These are phyloP conservation scores for Suhomyces xylopsoci DNA, from an alignment of 805 yeast genomes.

Conservation along the genomic window DNA sequence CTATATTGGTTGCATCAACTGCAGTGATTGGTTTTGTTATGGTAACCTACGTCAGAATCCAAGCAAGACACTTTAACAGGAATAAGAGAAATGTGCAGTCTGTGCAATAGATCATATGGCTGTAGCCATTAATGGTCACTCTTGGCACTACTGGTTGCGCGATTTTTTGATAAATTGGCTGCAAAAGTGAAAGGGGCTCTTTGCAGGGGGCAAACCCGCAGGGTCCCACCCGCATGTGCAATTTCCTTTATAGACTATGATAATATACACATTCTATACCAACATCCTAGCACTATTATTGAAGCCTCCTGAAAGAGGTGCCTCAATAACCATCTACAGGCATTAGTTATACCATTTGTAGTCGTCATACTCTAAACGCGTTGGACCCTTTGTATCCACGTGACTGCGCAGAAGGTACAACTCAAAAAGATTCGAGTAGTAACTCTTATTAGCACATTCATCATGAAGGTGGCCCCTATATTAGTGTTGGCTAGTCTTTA, in stretches of 20 bases:
- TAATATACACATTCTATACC: neutral
- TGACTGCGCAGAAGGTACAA: neutral
- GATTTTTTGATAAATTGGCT: neutral
- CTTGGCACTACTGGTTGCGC: neutral
- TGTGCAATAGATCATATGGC: neutral
- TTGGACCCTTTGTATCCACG: neutral
- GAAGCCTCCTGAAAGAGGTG: too few relatives aligned
- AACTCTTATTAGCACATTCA: neutral
- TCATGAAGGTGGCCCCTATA: neutral
- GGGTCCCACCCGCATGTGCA: neutral
- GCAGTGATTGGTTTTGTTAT: conserved; percentile 42
- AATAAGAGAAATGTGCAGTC: neutral
- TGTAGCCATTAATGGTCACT: neutral
- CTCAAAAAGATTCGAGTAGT: neutral
- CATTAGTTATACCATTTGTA: too few relatives aligned
- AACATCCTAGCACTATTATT: too few relatives aligned
- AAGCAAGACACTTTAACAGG: conserved; percentile 2
- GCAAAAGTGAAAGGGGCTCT: neutral
- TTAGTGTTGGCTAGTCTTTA: neutral
- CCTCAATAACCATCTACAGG: too few relatives aligned
- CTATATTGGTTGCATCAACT: conserved; percentile 37
- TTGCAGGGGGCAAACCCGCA: neutral
- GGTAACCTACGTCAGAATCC: conserved; percentile 34
- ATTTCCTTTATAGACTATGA: neutral
- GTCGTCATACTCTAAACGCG: too few relatives aligned